Evolutionary conservation across 768 basidiomycete genomes (phyloP), one percentile per base, ranked within the genome.

Genomic region (Serendipita vermifera): DNA sequence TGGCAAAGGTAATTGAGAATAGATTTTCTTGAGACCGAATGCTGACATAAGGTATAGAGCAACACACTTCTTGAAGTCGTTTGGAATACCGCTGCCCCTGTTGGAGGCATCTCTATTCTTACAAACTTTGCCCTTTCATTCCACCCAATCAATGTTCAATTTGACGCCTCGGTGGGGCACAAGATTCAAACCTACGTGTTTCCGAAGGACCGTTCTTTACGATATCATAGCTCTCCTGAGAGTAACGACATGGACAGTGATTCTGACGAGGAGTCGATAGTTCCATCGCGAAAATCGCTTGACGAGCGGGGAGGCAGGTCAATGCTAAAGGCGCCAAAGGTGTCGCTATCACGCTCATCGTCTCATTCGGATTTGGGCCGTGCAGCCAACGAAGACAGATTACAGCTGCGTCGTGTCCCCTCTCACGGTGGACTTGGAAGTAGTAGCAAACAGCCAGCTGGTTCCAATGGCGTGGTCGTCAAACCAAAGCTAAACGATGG

Each of bases 21-120:
- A 27, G 9, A 46, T 29, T 26, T 24, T 13, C 24, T 29, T 33
- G 36, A 20, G 41, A 15, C 22, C 54, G 1, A 14, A n/a, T 3
- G 2, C 40, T 64, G 13, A 32, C 31, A 41, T 55, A 15, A n/a
- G 57, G 33, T 61, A 14, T 60, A 88, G 84, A 74, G 75, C 58
- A 80, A 83, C 14, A 67, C 89, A 22, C 92, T 94, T 67, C 73
- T 83, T 17, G 71, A 81, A 1, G 83, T 83, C 2, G 78, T 81
- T 56, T 94, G 91, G 92, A 80, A 76, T 3, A 77, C 87, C 24
- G 72, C 90, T n/a, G 79, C 90, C 1, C 87, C 91, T 14, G 91
- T 97, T 22, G 93, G 91, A 17, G 93, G 93, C 11, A 96, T 98
- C 61, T 79, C 83, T 1, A 87, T 96, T 60, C 84, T 90, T 66